These are phyloP conservation scores for Penicillium sp. DNA, from an alignment of 2,329 filamentous ascomycete species.

Conservation along the genomic window DNA sequence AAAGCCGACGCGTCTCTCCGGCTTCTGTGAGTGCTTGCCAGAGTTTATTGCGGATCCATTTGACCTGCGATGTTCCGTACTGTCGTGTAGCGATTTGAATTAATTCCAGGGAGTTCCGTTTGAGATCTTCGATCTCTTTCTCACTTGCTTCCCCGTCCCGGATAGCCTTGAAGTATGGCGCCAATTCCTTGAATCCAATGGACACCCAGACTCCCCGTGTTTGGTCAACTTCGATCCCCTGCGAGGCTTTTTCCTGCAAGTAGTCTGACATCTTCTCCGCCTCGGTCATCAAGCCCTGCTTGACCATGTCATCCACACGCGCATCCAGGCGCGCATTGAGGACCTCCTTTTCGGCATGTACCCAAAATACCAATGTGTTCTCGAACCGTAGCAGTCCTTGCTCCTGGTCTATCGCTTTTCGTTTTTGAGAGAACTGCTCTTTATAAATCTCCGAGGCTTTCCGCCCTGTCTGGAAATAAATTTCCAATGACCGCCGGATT, in stretches of 20 bases:
- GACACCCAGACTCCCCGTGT: constrained; percentile 91
- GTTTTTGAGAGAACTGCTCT: constrained; percentile 59
- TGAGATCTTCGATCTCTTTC: constrained; percentile 56
- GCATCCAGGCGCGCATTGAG: constrained; percentile 70
- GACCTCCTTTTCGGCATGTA: constrained; percentile 69
- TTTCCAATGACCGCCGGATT: constrained; percentile 85
- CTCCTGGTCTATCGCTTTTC: constrained; percentile 24
- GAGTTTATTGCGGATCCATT: constrained; percentile 84
- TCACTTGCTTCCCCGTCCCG: constrained; percentile 26
- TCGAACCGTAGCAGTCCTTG: constrained; percentile 50
- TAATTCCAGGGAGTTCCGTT: constrained; percentile 63
- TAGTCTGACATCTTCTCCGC: constrained; percentile 56
- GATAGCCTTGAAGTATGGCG: constrained; percentile 63
- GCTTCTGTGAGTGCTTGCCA: constrained; percentile 65
- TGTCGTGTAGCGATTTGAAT: constrained; percentile 82
- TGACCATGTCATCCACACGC: constrained; percentile 82
- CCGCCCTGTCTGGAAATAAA: constrained; percentile 78
- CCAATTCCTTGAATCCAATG: constrained; percentile 92
- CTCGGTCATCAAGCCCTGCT: constrained; percentile 63
- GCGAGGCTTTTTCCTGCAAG: constrained; percentile 44
- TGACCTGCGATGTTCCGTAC: constrained; percentile 80
- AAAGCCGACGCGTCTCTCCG: constrained; percentile 60
- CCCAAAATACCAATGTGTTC: constrained; percentile 75
- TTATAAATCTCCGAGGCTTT: constrained; percentile 84
- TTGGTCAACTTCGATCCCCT: constrained; percentile 63